Base-by-base conservation (phyloP, 768 basidiomycete genomes). In the Hebeloma cylindrosporum region DNA sequence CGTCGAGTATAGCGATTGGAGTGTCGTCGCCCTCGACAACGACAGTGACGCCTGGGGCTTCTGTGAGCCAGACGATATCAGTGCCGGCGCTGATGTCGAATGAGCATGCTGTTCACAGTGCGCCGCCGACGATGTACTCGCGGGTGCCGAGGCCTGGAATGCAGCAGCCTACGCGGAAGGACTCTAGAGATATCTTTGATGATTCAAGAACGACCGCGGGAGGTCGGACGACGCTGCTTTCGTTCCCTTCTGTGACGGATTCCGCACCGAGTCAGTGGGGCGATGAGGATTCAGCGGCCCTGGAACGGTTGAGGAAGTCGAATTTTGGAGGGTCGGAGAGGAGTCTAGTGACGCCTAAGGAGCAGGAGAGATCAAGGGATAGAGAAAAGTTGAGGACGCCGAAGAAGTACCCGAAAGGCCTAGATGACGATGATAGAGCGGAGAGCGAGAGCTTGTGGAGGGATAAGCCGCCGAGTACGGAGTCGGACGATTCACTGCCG, bases 381-480 rank as follows among this genome's bases (percentile, higher is more conserved):
- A 59, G 53, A 35, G 60, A 55, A 18, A 54, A 60, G 30, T 62
- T 67, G 21, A 63, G 71, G 48, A 64, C 69, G 21, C 62, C 65
- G 36, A 69, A 72, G 58, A 67, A 65, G 31, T 80, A 82, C 47
- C 76, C 77, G 3, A 71, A 68, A 40, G 74, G 71, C n/a, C 62
- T 55, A 18, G 73, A 69, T 0, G 70, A 73, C 3, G 78, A 80
- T 53, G 84, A 86, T 40, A 59, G 61, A 37, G 84, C 85, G 44
- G 84, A 86, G 64, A 80, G 78, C 43, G 60, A 75, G 40, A 73
- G 80, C 37, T 53, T 86, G 43, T 80, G 76, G 77, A 44, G 49
- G 22, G 57, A 57, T 39, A 46, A 26, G 10, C 21, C 43, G 26
- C 39, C 31, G 13, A 53, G 51, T 18, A 30, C 43, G 20, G 54